A percentile compares a stretch with the other conserved stretches of the same genome.
These are phyloP conservation scores for Yamadazyma membranifaciens DNA, from an alignment of 1,139 yeast species.

Conservation along the genomic window DNA sequence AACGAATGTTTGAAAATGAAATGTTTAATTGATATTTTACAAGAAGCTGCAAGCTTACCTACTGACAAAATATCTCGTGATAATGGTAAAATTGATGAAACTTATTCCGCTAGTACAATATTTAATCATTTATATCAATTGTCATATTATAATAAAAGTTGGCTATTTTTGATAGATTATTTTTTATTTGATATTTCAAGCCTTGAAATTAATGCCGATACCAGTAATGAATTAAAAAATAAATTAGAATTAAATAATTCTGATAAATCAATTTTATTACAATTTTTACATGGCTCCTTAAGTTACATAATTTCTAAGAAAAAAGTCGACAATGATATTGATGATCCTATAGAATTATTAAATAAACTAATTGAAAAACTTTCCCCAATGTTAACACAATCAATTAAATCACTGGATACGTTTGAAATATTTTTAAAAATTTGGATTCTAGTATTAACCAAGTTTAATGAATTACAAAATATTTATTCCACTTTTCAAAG, in stretches of 20 bases:
- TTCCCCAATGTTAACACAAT: conserved; percentile 21
- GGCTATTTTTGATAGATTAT: conserved; percentile 36
- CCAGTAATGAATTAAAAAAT: conserved; percentile 20
- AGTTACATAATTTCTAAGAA: conserved; percentile 14
- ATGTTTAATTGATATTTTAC: conserved; percentile 25
- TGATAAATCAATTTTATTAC: conserved; percentile 22
- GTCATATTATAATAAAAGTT: conserved; percentile 21
- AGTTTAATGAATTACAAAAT: conserved; percentile 17
- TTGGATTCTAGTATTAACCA: conserved; percentile 28
- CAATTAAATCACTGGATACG: conserved; percentile 20
- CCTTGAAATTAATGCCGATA: conserved; percentile 8
- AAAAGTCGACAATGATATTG: conserved; percentile 19
- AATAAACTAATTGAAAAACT: conserved; percentile 23
- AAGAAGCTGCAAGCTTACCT: conserved; percentile 4
- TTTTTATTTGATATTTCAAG: conserved; percentile 44
- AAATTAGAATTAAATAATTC: conserved; percentile 20
- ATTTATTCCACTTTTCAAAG: conserved; percentile 24
- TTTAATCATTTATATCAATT: conserved; percentile 20
- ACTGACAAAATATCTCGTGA: not conserved
- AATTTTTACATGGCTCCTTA: conserved; percentile 30
- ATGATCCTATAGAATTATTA: conserved; percentile 19
- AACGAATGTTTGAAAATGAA: conserved; percentile 35
- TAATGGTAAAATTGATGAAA: not conserved
- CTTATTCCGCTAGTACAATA: conserved; percentile 6
- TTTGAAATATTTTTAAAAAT: conserved; percentile 25